Percentiles rank a stretch among this genome's conserved stretches.
Conservation (phyloP, 2,329 filamentous ascomycete genomes). For the Aspergillus thermomutatus region DNA sequence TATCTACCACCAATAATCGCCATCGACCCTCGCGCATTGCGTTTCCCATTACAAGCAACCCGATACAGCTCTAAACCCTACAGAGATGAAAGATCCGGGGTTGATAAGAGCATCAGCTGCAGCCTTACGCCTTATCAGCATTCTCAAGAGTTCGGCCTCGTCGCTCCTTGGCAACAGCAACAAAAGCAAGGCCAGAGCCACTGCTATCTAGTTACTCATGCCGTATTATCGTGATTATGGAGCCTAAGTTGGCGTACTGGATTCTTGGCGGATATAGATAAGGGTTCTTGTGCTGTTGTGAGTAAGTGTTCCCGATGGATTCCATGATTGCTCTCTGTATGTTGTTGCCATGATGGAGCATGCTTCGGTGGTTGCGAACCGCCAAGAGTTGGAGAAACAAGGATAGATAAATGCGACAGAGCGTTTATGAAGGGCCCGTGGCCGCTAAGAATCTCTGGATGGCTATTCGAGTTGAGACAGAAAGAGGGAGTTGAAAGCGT, state of each 20-base stretch:
- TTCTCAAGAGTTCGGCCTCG: neutral
- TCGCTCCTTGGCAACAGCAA: neutral
- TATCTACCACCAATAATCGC: slow-evolving; percentile 7
- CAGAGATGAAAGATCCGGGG: slow-evolving; percentile 1
- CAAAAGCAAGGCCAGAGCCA: neutral
- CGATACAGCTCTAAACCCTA: slow-evolving; percentile 2
- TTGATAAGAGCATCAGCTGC: neutral
- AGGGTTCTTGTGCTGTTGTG: neutral
- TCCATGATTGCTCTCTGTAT: neutral
- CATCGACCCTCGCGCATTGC: neutral
- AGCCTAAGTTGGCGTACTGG: neutral
- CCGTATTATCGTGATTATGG: neutral
- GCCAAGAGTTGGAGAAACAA: neutral
- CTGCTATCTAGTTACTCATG: neutral
- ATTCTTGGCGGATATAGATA: neutral
- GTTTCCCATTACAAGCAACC: neutral
- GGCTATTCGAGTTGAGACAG: neutral
- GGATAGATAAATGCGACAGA: neutral
- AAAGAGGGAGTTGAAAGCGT: neutral
- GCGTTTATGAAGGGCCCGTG: neutral
- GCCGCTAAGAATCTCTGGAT: too few relatives aligned
- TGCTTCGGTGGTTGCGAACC: neutral
- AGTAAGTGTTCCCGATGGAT: neutral
- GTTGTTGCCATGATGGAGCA: neutral
- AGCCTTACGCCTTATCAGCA: neutral